phyloP scores from a whole-genome alignment of 2,329 filamentous ascomycete genomes.

The Sporothrix curviconia region DNA sequence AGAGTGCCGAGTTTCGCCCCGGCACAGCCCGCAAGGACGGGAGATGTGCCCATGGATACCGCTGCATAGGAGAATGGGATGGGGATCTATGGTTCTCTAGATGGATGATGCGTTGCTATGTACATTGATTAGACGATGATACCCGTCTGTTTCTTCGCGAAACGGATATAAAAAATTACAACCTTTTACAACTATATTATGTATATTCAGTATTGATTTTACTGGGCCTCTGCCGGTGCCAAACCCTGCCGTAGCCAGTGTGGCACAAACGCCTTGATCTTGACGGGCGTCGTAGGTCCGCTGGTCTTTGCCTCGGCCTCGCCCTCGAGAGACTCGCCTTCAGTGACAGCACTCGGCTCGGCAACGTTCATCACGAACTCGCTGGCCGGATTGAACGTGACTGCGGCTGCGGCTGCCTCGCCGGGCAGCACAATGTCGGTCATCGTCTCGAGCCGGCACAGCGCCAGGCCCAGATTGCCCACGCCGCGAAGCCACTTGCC shows the following conservation, averaged over 20 bases:
- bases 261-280: conserved; percentile 77
- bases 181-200: too few relatives aligned
- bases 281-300: conserved; percentile 35
- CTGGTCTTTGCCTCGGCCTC: conserved; percentile 36
- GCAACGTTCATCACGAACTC: conserved; percentile 48
- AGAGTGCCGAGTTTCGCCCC: conserved; percentile 14
- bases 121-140: conserved; percentile 9
- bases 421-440: conserved; percentile 66
- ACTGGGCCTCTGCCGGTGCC: conserved; percentile 15
- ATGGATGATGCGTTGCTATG: not conserved
- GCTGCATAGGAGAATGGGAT: not conserved
- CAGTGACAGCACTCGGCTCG: not conserved
- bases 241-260: conserved; percentile 56
- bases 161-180: not conserved
- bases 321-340: conserved; percentile 30
- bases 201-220: not conserved
- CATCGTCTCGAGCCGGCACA: conserved; percentile 88
- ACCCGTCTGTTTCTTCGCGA: conserved; percentile 5
- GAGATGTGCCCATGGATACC: conserved; percentile 13
- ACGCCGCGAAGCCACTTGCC: conserved; percentile 71
- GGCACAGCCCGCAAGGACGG: not conserved
- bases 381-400: conserved; percentile 50
- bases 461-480: conserved; percentile 78
- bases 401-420: conserved; percentile 56
- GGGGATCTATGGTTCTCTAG: not conserved